Evolutionary conservation across 441 rosid genomes (phyloP).

Genomic region (Metrosideros polymorpha): DNA sequence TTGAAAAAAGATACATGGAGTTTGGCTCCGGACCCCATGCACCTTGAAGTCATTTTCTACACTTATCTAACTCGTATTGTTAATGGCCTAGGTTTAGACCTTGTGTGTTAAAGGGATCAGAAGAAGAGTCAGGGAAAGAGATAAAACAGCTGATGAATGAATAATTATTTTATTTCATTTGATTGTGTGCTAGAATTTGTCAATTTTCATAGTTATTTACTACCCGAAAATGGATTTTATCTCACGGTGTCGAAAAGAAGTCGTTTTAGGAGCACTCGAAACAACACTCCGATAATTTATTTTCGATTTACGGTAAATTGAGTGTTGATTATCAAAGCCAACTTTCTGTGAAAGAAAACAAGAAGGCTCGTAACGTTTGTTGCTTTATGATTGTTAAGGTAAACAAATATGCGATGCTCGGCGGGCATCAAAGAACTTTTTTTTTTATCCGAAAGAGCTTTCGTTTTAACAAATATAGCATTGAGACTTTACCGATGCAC

Average conservation of each 20-base stretch:
- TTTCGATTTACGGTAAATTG: background rate
- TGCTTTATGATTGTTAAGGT: too few relatives aligned
- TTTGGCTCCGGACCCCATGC: too few relatives aligned
- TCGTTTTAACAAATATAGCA: too few relatives aligned
- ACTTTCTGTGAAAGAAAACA: background rate
- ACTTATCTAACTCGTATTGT: background rate
- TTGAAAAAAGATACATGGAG: too few relatives aligned
- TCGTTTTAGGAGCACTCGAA: background rate
- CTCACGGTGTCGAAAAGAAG: too few relatives aligned
- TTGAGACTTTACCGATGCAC: too few relatives aligned
- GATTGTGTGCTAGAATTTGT: accelerated
- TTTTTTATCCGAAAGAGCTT: too few relatives aligned
- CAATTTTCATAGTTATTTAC: background rate
- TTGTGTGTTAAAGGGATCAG: background rate
- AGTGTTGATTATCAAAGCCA: background rate
- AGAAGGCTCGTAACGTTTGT: too few relatives aligned
- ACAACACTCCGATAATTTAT: background rate
- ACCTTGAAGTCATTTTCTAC: background rate
- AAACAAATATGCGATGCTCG: too few relatives aligned
- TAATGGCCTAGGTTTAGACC: background rate
- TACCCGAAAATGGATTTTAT: background rate
- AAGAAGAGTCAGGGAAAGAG: background rate
- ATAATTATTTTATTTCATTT: background rate
- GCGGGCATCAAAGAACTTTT: too few relatives aligned
- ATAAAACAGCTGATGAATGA: background rate